phyloP scores from a whole-genome alignment of 768 basidiomycete genomes.

The Mycena capillaripes region DNA sequence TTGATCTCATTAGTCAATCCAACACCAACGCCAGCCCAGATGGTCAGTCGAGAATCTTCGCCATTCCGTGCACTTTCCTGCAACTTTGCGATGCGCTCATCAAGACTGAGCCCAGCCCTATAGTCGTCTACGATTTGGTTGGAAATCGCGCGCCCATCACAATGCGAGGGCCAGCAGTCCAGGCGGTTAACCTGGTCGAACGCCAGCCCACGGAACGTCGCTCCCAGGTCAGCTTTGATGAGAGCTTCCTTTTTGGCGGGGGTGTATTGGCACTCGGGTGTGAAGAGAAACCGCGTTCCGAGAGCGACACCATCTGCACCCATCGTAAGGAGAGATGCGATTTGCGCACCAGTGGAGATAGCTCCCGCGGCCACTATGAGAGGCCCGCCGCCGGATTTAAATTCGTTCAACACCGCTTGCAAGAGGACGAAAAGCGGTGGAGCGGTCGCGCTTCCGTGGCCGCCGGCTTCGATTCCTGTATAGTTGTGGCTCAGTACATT shows the following conservation, averaged over 20 bases:
- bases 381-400: constrained; percentile 44
- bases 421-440: constrained; percentile 56
- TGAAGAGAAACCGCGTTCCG: constrained; percentile 66
- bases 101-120: constrained; percentile 44
- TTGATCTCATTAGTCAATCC: constrained; percentile 47
- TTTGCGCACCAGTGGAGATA: constrained; percentile 58
- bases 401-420: constrained; percentile 47
- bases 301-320: constrained; percentile 61
- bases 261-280: constrained; percentile 58
- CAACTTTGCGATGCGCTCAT: constrained; percentile 43
- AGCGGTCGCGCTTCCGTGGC: constrained; percentile 44
- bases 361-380: constrained; percentile 65
- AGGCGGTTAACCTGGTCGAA: constrained; percentile 57
- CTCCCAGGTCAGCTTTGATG: constrained; percentile 46
- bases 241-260: constrained; percentile 55
- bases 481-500: not conserved
- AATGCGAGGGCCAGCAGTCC: constrained; percentile 54
- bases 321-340: constrained; percentile 56
- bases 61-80: constrained; percentile 47
- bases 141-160: constrained; percentile 58
- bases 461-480: constrained; percentile 8
- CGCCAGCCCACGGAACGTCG: constrained; percentile 54
- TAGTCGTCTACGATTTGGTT: constrained; percentile 51
- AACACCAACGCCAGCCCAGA: constrained; percentile 62
- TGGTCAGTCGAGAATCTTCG: constrained; percentile 48